Base-by-base conservation (phyloP, 2,329 filamentous ascomycete genomes). In the Arthrobotrys iridis region DNA sequence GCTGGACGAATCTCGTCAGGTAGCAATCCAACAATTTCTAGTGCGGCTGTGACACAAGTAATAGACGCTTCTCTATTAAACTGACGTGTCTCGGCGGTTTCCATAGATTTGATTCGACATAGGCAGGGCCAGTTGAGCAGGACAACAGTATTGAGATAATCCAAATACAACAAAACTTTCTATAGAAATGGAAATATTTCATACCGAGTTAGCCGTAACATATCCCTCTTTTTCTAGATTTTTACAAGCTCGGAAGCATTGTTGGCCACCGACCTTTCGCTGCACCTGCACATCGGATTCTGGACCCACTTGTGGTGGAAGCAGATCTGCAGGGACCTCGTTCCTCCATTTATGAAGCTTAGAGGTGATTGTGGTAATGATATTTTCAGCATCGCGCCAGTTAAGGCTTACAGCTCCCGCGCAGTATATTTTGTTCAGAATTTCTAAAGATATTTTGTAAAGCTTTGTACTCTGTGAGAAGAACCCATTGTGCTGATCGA, bases 51-150 rank as follows among this genome's bases (percentile, higher is more conserved):
- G 24, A 80, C 77, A 63, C 79, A 80, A 1, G 79, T 65, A 26
- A 77, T 73, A 20, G 79, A 78, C 24, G 78, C 79, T 48, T 76
- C 75, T 33, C 78, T 77, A 55, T 80, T 80, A 59, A 79, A 80
- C 10, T 73, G 67, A 11, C 77, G 75, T 22, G 77, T 79, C 30
- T 77, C 57, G 15, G 40, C 35, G 6, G 65, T 77, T 59, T 77
- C 63, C 24, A 59, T 58, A 26, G 62, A 71, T 50, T 79, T 77
- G 8, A 78, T 62, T 22, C 78, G 76, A 45, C 78, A 79, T 28
- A 79, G 66, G 52, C 74, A 77, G n/a, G 77, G 76, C 30, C 76
- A 76, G 33, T 77, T 72, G 52, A 79, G 75, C 13, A 78, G 66
- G 50, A 79, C 76, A 22, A 72, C 57, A 58, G 77, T 75, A 64